Evolutionary conservation across 805 yeast species (phyloP).

Genomic region (Starmerella vitae): DNA sequence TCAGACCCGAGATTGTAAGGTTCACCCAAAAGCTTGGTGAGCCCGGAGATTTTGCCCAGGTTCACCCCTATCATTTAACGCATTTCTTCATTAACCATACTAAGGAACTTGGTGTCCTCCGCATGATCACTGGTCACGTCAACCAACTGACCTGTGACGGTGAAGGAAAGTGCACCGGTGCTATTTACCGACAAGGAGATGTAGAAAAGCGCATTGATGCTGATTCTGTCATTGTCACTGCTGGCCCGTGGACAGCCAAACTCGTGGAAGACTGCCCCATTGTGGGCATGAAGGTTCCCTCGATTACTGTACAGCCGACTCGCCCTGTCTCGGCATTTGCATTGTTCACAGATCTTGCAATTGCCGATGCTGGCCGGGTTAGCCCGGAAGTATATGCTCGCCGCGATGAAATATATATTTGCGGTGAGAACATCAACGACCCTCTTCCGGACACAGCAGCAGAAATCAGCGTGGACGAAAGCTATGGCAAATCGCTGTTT

Average conservation of each 20-base stretch:
- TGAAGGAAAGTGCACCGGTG: conserved; percentile 59
- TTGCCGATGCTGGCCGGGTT: conserved; percentile 49
- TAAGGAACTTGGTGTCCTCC: conserved; percentile 69
- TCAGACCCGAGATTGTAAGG: conserved; percentile 46
- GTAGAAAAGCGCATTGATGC: conserved; percentile 35
- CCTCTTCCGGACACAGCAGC: conserved; percentile 90
- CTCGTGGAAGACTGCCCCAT: conserved; percentile 88
- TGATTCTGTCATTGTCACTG: conserved; percentile 68
- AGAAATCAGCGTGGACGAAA: conserved; percentile 76
- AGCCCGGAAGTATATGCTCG: conserved; percentile 93
- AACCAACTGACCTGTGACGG: conserved; percentile 48
- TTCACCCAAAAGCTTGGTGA: conserved; percentile 76
- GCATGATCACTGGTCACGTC: conserved; percentile 73
- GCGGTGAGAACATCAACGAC: conserved; percentile 89
- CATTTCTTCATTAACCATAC: conserved; percentile 67
- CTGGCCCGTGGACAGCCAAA: conserved; percentile 96
- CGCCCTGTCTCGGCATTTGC: conserved; percentile 83
- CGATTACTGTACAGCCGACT: conserved; percentile 78
- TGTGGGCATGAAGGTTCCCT: conserved; percentile 86
- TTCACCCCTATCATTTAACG: conserved; percentile 92
- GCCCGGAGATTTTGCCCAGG: conserved; percentile 83
- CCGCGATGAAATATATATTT: conserved; percentile 87
- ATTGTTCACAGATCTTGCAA: conserved; percentile 76
- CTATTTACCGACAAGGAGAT: conserved; percentile 38
- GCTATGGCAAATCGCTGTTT: conserved; percentile 78